Base-by-base conservation (phyloP, 768 basidiomycete species). In the Amanita rubescens region DNA sequence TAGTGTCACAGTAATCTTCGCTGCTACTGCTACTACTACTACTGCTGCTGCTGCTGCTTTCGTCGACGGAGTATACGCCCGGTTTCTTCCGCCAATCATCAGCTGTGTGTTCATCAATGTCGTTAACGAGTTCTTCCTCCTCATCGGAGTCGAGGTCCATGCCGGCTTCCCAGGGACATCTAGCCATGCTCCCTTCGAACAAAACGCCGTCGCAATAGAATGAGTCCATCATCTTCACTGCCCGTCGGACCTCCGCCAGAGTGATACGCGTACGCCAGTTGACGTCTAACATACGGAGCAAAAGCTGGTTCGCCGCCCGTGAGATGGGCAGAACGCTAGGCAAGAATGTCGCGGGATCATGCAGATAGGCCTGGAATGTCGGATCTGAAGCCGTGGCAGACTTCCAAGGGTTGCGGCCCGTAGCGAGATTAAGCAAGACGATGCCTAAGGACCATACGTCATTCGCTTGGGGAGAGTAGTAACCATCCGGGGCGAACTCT, bases 401-500 rank as follows among this genome's bases (percentile, higher is more conserved):
- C 70, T 90, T 90, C 95, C 95, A 99, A 11, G 95, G 95, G 64
- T 98, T 97, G 53, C 95, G 85, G n/a, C 94, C 93, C 37, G 92
- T 96, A 44, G 90, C 86, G 47, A 99, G 82, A 67, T 99, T 99
- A 66, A 98, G 85, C 30, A 99, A 86, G 59, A 99, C 92, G 62
- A 99, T 91, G 45, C 94, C 95, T 51, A 98, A 75, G 12, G 94
- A 94, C 95, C 95, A 99, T 59, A 97, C 81, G 70, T 99, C 95
- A 70, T 96, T 96, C 65, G 80, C 82, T 61, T 84, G 79, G 25
- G 94, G 91, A 6, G 87, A 88, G 70, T 99, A 99, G 15, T 81
- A 75, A 58, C 83, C 82, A 45, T 77, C 80, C 15, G 79, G 81
- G 38, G 84, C 83, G 60, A 85, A 89, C 49, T 75, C 77, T 56